Base-by-base conservation (phyloP, 345 rosid species). In the Cardamine occulta region DNA sequence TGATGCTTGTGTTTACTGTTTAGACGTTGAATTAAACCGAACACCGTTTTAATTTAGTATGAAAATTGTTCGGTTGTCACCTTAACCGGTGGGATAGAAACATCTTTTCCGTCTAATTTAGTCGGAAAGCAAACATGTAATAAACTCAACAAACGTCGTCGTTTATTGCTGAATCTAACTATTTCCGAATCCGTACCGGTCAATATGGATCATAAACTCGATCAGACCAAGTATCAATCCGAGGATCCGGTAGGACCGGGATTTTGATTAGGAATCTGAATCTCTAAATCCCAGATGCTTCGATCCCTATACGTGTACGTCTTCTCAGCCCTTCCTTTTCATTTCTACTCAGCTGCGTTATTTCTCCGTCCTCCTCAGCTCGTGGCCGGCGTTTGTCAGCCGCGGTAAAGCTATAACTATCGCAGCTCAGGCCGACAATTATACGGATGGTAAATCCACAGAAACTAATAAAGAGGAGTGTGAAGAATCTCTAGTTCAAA, bases 201-300 rank as follows among this genome's bases (percentile, higher is more conserved):
- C 21, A 8, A 45, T n/a, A 45, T 45, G 7, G 7, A 14, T 45
- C 8, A 44, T 5, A 44, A 63, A 39, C 3, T 31, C 15, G 35
- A 15, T 15, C 52, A 9, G 21, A 55, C 59, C 52, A 7, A 35
- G 13, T 4, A 66, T 37, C 31, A 66, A 47, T 48, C n/a, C 7
- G 63, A 29, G 47, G 59, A 37, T 74, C 28, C 55, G 47, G 74
- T 75, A 28, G 68, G 61, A 67, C 79, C 68, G 62, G 67, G 11
- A 24, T 65, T 66, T 10, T 13, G 31, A 74, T 35, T 17, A 26
- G 54, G 78, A 58, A 66, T 74, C 67, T 24, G 72, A 57, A 74
- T 74, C 60, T 55, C 6, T 17, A 8, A 58, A 48, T n/a, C n/a
- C 8, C 5, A 75, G 79, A 67, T 58, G 45, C 73, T 34, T 71